Percentiles rank a stretch among this genome's conserved stretches.
These are phyloP conservation scores for Leucosporidium creatinivorum DNA, from an alignment of 768 basidiomycete species.

Conservation along the genomic window DNA sequence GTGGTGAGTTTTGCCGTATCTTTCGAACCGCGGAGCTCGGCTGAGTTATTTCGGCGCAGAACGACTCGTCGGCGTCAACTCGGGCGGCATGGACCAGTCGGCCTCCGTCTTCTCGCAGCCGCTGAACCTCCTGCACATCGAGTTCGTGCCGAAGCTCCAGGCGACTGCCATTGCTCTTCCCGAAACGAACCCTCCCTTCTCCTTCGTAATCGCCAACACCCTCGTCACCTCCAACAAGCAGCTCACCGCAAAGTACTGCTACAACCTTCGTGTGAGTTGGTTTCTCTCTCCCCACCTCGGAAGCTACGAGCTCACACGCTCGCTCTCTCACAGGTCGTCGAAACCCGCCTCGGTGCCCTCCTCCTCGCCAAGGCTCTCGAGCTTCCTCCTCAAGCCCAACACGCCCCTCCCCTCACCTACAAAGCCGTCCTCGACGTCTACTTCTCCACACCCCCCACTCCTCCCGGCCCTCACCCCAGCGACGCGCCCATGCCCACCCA, in stretches of 20 bases:
- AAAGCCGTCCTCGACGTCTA: constrained; percentile 31
- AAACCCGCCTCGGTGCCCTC: constrained; percentile 71
- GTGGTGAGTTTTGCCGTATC: constrained; percentile 54
- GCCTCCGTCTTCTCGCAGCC: constrained; percentile 72
- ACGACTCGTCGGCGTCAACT: constrained; percentile 39
- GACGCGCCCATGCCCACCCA: constrained; percentile 12
- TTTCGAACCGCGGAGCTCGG: not conserved
- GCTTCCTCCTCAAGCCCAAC: constrained; percentile 11
- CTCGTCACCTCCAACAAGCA: constrained; percentile 75
- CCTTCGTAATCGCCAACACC: constrained; percentile 72
- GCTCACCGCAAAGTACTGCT: constrained; percentile 63
- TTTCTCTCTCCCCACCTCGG: not conserved
- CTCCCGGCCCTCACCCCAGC: constrained; percentile 15
- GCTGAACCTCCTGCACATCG: constrained; percentile 52
- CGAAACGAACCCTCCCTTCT: constrained; percentile 39
- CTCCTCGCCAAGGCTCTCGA: constrained; percentile 59
- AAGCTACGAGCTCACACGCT: not conserved
- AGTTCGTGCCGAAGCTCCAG: constrained; percentile 67
- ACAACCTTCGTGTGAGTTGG: constrained; percentile 58
- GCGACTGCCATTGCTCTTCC: constrained; percentile 64
- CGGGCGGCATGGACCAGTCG: constrained; percentile 71
- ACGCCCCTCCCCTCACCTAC: constrained; percentile 23
- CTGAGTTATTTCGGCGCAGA: constrained; percentile 5
- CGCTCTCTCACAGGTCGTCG: constrained; percentile 57
- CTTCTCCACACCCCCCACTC: constrained; percentile 19